Base-by-base conservation (phyloP, 169 alveolate species). In the Eimeria praecox region DNA sequence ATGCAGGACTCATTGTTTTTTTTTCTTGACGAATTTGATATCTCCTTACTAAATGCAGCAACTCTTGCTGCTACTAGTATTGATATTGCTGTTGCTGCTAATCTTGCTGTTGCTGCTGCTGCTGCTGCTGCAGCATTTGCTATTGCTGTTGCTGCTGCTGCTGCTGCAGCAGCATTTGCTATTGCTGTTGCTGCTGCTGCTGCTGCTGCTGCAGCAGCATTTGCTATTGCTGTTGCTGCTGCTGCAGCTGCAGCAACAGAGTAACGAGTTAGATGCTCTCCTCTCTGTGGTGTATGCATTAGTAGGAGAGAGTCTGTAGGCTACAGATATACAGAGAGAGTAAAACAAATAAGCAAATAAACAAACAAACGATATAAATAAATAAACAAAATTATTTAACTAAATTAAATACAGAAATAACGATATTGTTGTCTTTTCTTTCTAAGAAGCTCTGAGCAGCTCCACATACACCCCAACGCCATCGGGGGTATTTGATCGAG, bases 401-500 rank as follows among this genome's bases (percentile, higher is more conserved):
- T 27, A 14, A 20, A 35, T 52, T 52, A 82, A 38, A 82, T 82
- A 73, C 91, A 82, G 14, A 82, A 82, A 54, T 82, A 82, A 20
- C 91, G 69, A 14, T 52, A 82, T 46, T 82, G 69, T 38, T 82
- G 91, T 40, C 73, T 27, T 22, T 24, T 35, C 73, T 52, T 52
- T 33, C 91, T n/a, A 27, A 73, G 91, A n/a, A 82, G 75, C 56
- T 82, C 91, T 49, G 91, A 27, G 46, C 66, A 18, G 24, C 52
- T 52, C 91, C 91, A 82, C 44, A 82, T 59, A 54, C 73, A 52
- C 91, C 54, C 91, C 75, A 82, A 10, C 49, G 91, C 91, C 91
- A 9, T 82, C 4, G 91, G 91, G 75, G 91, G 91, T 64, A 82
- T 18, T 54, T 27, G 49, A 33, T 82, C 27, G 54, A 82, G 46